Evolutionary conservation across 176 grass and related monocot species (phyloP).

Genomic region (Rhynchospora tenuis): DNA sequence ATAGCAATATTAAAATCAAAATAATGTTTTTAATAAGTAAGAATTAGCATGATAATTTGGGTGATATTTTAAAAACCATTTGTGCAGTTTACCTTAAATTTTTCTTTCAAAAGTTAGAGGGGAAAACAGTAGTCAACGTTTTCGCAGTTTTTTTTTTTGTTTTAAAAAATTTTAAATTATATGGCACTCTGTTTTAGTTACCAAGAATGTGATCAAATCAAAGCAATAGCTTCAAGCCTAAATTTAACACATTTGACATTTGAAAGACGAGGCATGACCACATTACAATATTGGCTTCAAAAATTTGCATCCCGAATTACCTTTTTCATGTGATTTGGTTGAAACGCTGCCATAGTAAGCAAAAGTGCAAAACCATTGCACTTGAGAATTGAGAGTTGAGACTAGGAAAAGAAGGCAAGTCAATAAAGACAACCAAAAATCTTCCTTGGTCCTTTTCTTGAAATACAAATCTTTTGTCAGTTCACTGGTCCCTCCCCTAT

Average conservation of each 20-base stretch:
- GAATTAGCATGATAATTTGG: too few species aligned
- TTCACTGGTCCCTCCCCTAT: background rate
- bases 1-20: too few species aligned
- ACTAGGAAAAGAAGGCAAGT: background rate
- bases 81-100: background rate
- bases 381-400: background rate
- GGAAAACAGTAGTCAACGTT: too few species aligned
- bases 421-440: constrained; percentile 13
- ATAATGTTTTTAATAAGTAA: too few species aligned
- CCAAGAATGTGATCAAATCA: background rate
- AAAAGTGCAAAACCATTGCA: background rate
- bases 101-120: too few species aligned
- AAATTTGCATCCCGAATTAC: background rate
- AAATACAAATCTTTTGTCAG: constrained; percentile 12
- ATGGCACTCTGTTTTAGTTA: background rate
- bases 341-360: background rate
- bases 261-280: background rate
- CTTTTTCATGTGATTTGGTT: background rate
- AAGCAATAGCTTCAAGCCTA: background rate
- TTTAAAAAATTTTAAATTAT: background rate
- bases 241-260: background rate
- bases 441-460: background rate
- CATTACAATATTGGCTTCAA: background rate
- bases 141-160: too few species aligned
- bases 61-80: too few species aligned